Evolutionary conservation across 1,284 basidiomycete genomes (phyloP).

Genomic region (Pseudozyma sp.): DNA sequence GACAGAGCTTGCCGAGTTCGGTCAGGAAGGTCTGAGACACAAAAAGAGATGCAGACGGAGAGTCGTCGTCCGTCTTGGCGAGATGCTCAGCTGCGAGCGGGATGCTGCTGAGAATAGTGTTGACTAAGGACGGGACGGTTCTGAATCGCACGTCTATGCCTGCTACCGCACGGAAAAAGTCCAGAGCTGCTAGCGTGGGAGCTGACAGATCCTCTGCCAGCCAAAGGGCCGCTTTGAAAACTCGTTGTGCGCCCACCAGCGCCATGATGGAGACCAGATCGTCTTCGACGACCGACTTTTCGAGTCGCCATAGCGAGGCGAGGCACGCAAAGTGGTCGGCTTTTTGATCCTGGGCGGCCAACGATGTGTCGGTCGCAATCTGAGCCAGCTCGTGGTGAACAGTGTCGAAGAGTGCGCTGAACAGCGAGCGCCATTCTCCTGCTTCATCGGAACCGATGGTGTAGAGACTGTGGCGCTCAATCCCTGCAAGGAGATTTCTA

Average conservation of each 20-base stretch:
- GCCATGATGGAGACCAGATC: slow-evolving; percentile 27
- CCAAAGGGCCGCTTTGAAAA: slow-evolving; percentile 21
- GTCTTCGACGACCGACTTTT: slow-evolving; percentile 36
- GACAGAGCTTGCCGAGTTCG: slow-evolving; percentile 33
- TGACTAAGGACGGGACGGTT: slow-evolving; percentile 31
- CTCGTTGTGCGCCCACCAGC: slow-evolving; percentile 21
- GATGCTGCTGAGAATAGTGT: slow-evolving; percentile 19
- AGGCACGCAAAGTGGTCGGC: slow-evolving; percentile 30
- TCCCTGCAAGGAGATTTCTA: slow-evolving; percentile 24
- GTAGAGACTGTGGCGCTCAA: slow-evolving; percentile 39
- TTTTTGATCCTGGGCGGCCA: slow-evolving; percentile 6
- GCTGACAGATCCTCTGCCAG: slow-evolving; percentile 13
- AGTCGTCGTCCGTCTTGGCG: background rate
- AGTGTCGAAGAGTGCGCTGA: slow-evolving; percentile 22
- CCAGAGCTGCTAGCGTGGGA: slow-evolving; percentile 23
- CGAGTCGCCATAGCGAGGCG: slow-evolving; percentile 40
- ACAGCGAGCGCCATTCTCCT: slow-evolving; percentile 43
- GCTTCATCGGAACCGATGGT: slow-evolving; percentile 28
- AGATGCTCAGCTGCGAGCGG: slow-evolving; percentile 8
- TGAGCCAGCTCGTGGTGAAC: slow-evolving; percentile 11
- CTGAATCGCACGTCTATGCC: slow-evolving; percentile 28
- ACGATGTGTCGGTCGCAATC: slow-evolving; percentile 1
- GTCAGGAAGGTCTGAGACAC: slow-evolving; percentile 36
- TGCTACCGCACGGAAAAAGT: slow-evolving; percentile 32
- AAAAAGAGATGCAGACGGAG: slow-evolving; percentile 14